Conservation (phyloP, 257 asterid genomes). For the Solanum chilense region DNA sequence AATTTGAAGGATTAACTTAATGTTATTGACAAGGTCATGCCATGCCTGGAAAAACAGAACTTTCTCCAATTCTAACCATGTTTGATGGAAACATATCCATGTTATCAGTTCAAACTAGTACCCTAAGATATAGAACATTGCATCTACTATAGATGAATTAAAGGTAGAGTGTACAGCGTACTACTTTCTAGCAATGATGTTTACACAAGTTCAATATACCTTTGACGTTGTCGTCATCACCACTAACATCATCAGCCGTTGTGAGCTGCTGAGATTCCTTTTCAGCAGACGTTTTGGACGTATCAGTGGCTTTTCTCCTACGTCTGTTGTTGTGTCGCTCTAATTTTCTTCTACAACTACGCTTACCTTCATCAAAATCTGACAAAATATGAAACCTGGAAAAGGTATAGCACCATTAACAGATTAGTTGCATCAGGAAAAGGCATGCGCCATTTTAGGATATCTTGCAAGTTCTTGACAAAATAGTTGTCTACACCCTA, state of each 20-base stretch:
- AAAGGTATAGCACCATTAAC: constrained; percentile 1
- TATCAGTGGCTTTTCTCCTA: constrained; percentile 56
- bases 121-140: background rate
- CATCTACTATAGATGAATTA: background rate
- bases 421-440: background rate
- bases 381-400: constrained; percentile 75
- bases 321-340: constrained; percentile 87
- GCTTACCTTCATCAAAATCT: constrained; percentile 85
- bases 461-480: background rate
- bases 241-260: constrained; percentile 44
- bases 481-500: background rate
- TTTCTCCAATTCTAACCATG: background rate
- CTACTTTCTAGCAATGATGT: background rate
- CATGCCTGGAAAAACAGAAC: background rate
- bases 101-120: background rate
- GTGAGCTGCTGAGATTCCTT: constrained; percentile 32
- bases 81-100: background rate
- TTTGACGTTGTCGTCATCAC: constrained; percentile 54
- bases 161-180: background rate
- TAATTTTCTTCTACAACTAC: constrained; percentile 88
- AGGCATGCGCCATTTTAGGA: background rate
- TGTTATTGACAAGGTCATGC: background rate
- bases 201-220: constrained; percentile 21
- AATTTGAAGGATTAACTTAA: background rate
- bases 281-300: constrained; percentile 31